Conservation (phyloP, 2,329 filamentous ascomycete genomes). For the Xylaria sp. region DNA sequence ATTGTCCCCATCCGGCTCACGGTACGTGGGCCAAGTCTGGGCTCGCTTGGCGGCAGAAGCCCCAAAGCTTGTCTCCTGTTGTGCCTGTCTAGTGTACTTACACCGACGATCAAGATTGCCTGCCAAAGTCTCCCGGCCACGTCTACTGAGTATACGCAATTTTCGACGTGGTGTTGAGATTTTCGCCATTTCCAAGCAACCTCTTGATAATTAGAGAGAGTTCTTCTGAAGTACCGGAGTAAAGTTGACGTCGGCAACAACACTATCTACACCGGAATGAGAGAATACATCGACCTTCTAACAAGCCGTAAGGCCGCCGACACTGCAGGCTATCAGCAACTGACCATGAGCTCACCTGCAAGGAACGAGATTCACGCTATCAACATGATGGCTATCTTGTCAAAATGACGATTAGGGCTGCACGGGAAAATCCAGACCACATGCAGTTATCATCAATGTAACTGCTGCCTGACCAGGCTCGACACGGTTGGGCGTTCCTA, state of each 20-base stretch:
- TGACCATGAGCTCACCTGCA: too few relatives aligned
- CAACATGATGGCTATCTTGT: too few relatives aligned
- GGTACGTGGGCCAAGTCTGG: conserved; percentile 18
- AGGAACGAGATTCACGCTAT: too few relatives aligned
- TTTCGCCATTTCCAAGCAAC: not conserved
- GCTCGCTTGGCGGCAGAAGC: conserved; percentile 25
- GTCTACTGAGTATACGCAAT: not conserved
- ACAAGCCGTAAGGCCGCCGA: too few relatives aligned
- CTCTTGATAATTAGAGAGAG: too few relatives aligned
- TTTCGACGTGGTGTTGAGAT: not conserved
- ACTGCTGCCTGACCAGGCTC: not conserved
- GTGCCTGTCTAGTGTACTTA: not conserved
- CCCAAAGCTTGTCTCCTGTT: conserved; percentile 28
- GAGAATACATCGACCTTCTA: too few relatives aligned
- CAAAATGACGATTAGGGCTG: too few relatives aligned
- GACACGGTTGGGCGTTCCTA: not conserved
- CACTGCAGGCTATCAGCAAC: too few relatives aligned
- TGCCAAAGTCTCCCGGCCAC: not conserved
- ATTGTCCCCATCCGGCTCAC: conserved; percentile 11
- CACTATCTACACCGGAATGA: too few relatives aligned
- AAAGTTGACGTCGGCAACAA: too few relatives aligned
- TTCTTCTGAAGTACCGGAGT: too few relatives aligned
- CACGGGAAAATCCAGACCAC: too few relatives aligned
- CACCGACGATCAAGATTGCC: conserved; percentile 7
- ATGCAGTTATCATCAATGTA: not conserved